A percentile compares a stretch with the other conserved stretches of the same genome.
Evolutionary conservation across 2,329 filamentous ascomycete species (phyloP).

Genomic region (Penicillium sp.): DNA sequence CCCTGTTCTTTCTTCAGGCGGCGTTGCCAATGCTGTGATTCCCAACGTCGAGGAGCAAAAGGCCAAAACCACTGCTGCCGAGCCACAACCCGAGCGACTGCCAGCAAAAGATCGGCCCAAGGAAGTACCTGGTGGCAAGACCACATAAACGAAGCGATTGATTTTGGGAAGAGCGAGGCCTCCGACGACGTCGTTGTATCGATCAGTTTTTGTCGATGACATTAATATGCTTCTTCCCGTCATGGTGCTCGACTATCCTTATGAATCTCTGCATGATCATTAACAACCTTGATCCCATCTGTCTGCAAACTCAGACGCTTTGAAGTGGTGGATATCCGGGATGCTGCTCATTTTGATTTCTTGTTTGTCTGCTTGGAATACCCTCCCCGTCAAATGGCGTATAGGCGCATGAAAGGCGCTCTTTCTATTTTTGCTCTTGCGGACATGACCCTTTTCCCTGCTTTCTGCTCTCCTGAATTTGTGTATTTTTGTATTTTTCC

Average conservation of each 20-base stretch:
- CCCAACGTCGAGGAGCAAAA: conserved; percentile 18
- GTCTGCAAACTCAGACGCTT: not conserved
- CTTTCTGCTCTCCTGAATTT: not conserved
- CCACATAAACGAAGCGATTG: not conserved
- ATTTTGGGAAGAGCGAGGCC: not conserved
- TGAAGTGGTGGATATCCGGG: not conserved
- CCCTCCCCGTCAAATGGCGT: conserved; percentile 5
- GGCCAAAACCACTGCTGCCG: conserved; percentile 7
- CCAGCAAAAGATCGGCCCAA: conserved; percentile 25
- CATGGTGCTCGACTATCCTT: not conserved
- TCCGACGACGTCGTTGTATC: not conserved
- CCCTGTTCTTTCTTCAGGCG: conserved; percentile 21
- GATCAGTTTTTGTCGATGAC: too few species aligned
- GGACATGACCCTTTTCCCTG: not conserved
- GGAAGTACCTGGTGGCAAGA: conserved; percentile 18
- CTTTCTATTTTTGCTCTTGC: not conserved
- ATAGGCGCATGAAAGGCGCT: not conserved
- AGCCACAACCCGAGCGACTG: conserved; percentile 17
- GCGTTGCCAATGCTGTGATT: conserved; percentile 34
- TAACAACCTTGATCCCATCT: too few species aligned
- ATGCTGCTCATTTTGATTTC: not conserved
- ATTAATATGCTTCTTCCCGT: too few species aligned
- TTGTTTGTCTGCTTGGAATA: conserved; percentile 7
- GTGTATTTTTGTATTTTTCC: not conserved
- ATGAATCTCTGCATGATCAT: not conserved